Base-by-base conservation (phyloP, 1,284 basidiomycete genomes). In the Moesziomyces parantarcticus region DNA sequence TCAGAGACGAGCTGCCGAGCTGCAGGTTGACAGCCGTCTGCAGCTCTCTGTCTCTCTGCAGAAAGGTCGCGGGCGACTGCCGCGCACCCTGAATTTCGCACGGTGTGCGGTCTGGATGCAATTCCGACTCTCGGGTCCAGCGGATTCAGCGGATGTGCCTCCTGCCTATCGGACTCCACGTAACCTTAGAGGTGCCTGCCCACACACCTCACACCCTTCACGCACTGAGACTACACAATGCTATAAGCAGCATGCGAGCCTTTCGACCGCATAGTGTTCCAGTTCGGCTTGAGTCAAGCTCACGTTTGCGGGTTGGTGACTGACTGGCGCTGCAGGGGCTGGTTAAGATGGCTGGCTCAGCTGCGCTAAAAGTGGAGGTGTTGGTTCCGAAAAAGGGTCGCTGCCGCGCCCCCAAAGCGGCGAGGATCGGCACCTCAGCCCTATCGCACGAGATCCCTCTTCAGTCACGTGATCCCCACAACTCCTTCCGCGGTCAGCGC, bases 351-450 rank as follows among this genome's bases (percentile, higher is more conserved):
- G 29, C 29, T 10, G 29, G 11, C 11, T 32, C 29, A 32, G 34
- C 47, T 22, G 21, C 40, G 29, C 22, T 21, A 34, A 32, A 63
- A 58, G 61, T 63, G 61, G 61, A 63, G 61, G 61, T 63, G 61
- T 63, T 58, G 54, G 45, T 9, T 14, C 36, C 16, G 4, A 3
- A 32, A n/a, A 39, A 39, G 14, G 16, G 36, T 39, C 29, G 10
- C 29, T n/a, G n/a, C n/a, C n/a, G n/a, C 29, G 29, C 29, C 4
- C 29, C 9, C 6, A 11, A 13, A 32, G 29, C 29, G 29, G 10
- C 29, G 29, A 32, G 29, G 11, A 32, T 32, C 29, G 36, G 14
- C 36, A n/a, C 6, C 16, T 16, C 11, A n/a, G 6, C 16, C 22
- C 23, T 57, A 42, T 53, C 61, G 61, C 54, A 63, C 61, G 61